Evolutionary conservation across 257 asterid species (phyloP).

Genomic region (Fraxinus excelsior): DNA sequence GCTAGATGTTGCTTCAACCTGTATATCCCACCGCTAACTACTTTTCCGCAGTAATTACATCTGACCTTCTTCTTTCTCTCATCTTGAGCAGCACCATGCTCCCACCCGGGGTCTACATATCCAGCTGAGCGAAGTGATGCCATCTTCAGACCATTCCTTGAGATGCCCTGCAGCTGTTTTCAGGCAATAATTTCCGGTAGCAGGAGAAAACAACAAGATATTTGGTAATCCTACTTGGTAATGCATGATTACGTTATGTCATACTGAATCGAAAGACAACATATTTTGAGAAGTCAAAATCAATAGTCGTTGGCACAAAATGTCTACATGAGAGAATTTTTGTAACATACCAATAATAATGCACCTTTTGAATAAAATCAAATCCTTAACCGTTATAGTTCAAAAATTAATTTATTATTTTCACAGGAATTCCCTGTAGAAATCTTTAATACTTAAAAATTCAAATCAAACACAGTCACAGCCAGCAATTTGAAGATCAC

Average conservation of each 20-base stretch:
- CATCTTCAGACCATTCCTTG: constrained; percentile 49
- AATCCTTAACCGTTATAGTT: not conserved
- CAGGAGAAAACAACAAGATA: not conserved
- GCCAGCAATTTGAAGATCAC: not conserved
- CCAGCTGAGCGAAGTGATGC: constrained; percentile 73
- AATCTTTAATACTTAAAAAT: not conserved
- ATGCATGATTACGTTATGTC: not conserved
- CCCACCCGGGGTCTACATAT: constrained; percentile 88
- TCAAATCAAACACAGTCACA: not conserved
- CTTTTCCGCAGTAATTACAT: constrained; percentile 90
- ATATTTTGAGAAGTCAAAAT: too few species aligned
- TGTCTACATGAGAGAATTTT: not conserved
- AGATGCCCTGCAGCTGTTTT: not conserved
- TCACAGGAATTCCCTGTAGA: not conserved
- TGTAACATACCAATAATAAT: too few species aligned
- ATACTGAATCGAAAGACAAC: not conserved
- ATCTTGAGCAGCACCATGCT: constrained; percentile 89
- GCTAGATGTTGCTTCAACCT: constrained; percentile 93
- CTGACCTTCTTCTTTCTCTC: constrained; percentile 83
- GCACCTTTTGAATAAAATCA: not conserved
- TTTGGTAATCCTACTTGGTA: not conserved
- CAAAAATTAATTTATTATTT: too few species aligned
- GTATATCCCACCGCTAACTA: constrained; percentile 90
- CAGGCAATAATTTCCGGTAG: not conserved
- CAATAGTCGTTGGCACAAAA: not conserved